Conservation (phyloP, 441 rosid genomes). For the Eutrema salsugineum region DNA sequence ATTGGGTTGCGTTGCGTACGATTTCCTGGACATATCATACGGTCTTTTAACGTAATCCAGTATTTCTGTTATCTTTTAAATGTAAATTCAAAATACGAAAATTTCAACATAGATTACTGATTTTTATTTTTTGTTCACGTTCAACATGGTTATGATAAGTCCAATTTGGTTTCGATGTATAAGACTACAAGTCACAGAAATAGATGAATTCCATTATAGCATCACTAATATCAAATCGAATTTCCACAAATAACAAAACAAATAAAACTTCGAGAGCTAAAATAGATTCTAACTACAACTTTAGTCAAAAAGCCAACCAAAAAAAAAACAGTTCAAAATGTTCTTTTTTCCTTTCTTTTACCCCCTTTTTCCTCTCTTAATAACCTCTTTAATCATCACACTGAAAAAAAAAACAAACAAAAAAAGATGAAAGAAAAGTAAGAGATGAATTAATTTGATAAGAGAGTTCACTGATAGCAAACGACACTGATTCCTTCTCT, state of each 20-base stretch:
- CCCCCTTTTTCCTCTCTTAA: not conserved
- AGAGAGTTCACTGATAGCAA: slow-evolving; percentile 9
- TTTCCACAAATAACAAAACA: not conserved
- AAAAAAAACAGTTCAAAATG: slow-evolving; percentile 10
- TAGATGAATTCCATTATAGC: not conserved
- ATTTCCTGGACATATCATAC: not conserved
- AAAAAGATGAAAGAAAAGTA: not conserved
- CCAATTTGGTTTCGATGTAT: not conserved
- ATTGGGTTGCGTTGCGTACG: not conserved
- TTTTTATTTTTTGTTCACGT: not conserved
- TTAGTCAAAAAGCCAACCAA: slow-evolving; percentile 16
- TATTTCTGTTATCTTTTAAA: not conserved
- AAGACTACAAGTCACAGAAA: no score
- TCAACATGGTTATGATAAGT: not conserved
- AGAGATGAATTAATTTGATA: slow-evolving; percentile 6
- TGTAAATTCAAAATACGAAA: not conserved
- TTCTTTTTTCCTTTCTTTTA: not conserved
- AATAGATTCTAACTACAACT: slow-evolving; percentile 21
- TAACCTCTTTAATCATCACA: slow-evolving; percentile 28
- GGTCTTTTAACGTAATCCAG: not conserved
- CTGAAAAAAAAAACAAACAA: not conserved
- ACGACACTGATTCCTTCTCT: not conserved
- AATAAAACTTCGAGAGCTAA: not conserved
- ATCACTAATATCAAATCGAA: slow-evolving; percentile 6
- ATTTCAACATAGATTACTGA: not conserved